These are phyloP conservation scores for Aspergillus ruber DNA, from an alignment of 2,329 filamentous ascomycete species.

Conservation along the genomic window DNA sequence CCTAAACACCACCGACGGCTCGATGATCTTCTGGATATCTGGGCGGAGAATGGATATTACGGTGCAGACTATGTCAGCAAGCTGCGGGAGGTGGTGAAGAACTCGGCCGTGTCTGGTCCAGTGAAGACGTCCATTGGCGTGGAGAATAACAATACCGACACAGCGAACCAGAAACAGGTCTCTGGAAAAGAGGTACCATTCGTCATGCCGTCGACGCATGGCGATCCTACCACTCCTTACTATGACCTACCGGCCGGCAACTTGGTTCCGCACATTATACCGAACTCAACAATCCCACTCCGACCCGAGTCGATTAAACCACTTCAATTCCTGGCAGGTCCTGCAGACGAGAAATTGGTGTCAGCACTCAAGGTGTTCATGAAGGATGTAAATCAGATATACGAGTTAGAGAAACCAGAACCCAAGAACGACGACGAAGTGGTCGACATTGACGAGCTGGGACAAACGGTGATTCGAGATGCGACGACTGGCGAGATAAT, in stretches of 20 bases:
- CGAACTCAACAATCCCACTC: constrained; percentile 69
- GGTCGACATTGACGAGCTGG: constrained; percentile 67
- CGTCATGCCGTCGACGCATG: constrained; percentile 68
- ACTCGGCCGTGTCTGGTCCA: constrained; percentile 30
- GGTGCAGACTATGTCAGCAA: constrained; percentile 47
- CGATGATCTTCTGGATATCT: constrained; percentile 58
- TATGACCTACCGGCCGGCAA: constrained; percentile 78
- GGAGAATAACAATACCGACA: constrained; percentile 20
- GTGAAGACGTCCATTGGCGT: constrained; percentile 22
- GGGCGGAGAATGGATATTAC: constrained; percentile 64
- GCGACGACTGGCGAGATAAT: constrained; percentile 60
- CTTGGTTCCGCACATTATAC: constrained; percentile 70
- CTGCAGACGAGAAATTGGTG: constrained; percentile 60
- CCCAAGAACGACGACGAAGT: constrained; percentile 42
- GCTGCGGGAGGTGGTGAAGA: constrained; percentile 54
- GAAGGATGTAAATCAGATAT: constrained; percentile 63
- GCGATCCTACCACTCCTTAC: constrained; percentile 66
- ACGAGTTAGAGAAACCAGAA: constrained; percentile 45
- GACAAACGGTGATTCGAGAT: constrained; percentile 60
- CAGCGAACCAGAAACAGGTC: constrained; percentile 38
- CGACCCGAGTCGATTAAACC: constrained; percentile 64
- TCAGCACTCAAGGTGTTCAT: constrained; percentile 65
- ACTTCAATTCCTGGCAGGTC: constrained; percentile 62
- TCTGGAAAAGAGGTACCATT: constrained; percentile 51
- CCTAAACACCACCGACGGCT: constrained; percentile 64